Evolutionary conservation across 495 filamentous ascomycete species (phyloP).

Genomic region (Cetradonia linearis): DNA sequence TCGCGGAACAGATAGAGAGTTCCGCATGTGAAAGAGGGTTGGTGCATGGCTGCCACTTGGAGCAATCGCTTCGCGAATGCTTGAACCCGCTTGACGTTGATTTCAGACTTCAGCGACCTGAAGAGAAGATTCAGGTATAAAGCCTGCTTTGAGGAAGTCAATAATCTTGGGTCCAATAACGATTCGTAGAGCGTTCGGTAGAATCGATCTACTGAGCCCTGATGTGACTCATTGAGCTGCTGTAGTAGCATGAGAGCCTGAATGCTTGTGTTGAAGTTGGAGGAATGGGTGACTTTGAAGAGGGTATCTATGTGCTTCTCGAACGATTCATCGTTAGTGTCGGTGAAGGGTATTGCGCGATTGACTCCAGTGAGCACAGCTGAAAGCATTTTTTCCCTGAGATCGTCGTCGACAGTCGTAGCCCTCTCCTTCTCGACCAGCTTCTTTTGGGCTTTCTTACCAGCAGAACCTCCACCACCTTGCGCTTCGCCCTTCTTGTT

Average conservation of each 20-base stretch:
- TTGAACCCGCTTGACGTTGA: constrained; percentile 79
- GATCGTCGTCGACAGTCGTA: constrained; percentile 51
- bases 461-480: constrained; percentile 40
- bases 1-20: constrained; percentile 79
- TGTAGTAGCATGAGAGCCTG: constrained; percentile 94
- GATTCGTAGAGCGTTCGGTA: constrained; percentile 94
- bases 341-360: constrained; percentile 85
- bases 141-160: constrained; percentile 86
- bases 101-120: constrained; percentile 74
- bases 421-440: constrained; percentile 42
- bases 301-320: constrained; percentile 85
- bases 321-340: constrained; percentile 64
- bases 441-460: constrained; percentile 41
- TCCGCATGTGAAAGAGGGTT: constrained; percentile 85
- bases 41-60: constrained; percentile 76
- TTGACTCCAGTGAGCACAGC: constrained; percentile 89
- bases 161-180: constrained; percentile 75
- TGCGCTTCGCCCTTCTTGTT: constrained; percentile 37
- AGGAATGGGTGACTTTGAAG: constrained; percentile 90
- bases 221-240: constrained; percentile 71
- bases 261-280: constrained; percentile 97
- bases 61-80: constrained; percentile 89
- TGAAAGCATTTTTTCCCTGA: constrained; percentile 80
- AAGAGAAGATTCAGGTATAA: constrained; percentile 89
- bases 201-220: constrained; percentile 74